phyloP scores from a whole-genome alignment of 2,329 filamentous ascomycete genomes.

The Ceratocystis albifundus region DNA sequence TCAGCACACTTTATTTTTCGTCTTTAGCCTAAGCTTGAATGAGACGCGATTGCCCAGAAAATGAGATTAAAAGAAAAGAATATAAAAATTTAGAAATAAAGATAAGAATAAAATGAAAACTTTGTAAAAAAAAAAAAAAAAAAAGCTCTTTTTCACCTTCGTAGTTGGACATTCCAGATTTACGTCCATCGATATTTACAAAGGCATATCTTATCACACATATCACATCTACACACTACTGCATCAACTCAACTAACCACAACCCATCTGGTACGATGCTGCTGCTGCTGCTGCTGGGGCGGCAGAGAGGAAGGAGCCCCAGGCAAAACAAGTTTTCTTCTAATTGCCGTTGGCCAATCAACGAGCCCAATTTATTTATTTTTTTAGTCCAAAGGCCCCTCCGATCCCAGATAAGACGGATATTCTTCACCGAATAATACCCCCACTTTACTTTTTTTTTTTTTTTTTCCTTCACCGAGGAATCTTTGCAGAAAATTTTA shows the following conservation, averaged over 20 bases:
- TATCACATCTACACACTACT: no score
- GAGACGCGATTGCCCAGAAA: background rate
- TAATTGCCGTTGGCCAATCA: background rate
- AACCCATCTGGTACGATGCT: background rate
- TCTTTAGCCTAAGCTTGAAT: no score
- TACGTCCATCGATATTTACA: no score
- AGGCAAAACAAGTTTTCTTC: background rate
- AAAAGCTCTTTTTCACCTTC: background rate
- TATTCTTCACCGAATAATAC: background rate
- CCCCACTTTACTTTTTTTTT: background rate
- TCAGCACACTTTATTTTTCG: no score
- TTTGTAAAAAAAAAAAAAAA: background rate
- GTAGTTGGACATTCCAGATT: no score
- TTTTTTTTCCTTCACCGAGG: background rate
- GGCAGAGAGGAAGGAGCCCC: background rate
- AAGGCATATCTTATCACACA: no score
- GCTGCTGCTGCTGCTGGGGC: background rate
- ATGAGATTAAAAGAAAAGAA: no score
- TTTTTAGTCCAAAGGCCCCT: background rate
- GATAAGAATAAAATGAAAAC: no score
- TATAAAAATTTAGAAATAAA: no score
- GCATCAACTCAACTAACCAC: no score
- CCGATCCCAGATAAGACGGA: background rate
- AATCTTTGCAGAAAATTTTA: background rate
- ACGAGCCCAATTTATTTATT: background rate